Percentiles rank a stretch among this genome's conserved stretches.
These are phyloP conservation scores for Priceomyces melissophilus DNA, from an alignment of 805 yeast genomes.

Conservation along the genomic window DNA sequence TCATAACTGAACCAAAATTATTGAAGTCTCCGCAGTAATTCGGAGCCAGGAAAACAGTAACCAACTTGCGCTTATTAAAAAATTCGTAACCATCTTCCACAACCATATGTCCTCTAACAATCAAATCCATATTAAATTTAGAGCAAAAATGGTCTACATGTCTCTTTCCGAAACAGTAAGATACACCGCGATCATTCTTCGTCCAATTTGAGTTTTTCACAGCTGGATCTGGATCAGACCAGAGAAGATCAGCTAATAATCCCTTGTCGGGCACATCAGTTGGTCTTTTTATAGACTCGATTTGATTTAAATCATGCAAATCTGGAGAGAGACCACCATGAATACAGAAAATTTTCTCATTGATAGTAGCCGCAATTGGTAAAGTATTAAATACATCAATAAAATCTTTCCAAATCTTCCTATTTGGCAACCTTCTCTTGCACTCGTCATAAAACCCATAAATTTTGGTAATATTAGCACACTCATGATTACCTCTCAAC, in stretches of 20 bases:
- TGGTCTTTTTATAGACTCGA: constrained; percentile 70
- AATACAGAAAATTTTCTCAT: constrained; percentile 55
- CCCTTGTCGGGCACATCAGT: constrained; percentile 84
- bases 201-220: constrained; percentile 58
- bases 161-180: constrained; percentile 70
- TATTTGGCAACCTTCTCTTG: constrained; percentile 46
- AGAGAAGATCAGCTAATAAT: constrained; percentile 68
- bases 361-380: constrained; percentile 61
- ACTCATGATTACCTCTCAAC: constrained; percentile 59
- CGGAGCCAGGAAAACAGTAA: constrained; percentile 79
- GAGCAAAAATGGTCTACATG: constrained; percentile 69
- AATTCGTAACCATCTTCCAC: constrained; percentile 88
- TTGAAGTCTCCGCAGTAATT: constrained; percentile 81
- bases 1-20: constrained; percentile 78
- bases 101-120: constrained; percentile 85
- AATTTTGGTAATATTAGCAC: constrained; percentile 56
- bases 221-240: constrained; percentile 71
- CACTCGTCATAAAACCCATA: constrained; percentile 63
- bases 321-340: constrained; percentile 79
- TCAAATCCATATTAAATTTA: constrained; percentile 67
- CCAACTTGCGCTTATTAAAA: constrained; percentile 68
- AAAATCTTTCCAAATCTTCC: constrained; percentile 49
- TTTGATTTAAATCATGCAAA: constrained; percentile 59
- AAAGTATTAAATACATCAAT: constrained; percentile 57
- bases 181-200: constrained; percentile 79